phyloP scores from a whole-genome alignment of 208 protist species.

The Acanthamoeba divionensis region DNA sequence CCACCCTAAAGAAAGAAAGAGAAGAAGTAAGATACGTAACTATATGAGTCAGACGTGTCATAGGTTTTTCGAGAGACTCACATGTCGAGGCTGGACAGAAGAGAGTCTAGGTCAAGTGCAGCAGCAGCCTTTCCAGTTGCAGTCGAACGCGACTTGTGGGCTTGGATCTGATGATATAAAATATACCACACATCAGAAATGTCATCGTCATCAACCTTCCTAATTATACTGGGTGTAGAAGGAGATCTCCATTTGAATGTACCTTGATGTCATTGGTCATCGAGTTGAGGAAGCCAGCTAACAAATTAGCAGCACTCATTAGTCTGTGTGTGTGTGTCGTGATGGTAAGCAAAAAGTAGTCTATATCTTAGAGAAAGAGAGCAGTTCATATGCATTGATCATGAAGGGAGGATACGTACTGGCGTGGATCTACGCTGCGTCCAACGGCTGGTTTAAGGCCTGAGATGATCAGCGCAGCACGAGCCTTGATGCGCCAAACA shows the following conservation, averaged over 20 bases:
- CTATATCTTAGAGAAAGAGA: too few relatives aligned
- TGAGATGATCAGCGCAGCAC: too few relatives aligned
- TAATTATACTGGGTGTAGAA: neutral
- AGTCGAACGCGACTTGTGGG: neutral
- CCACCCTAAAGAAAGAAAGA: too few relatives aligned
- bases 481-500: too few relatives aligned
- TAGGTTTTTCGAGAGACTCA: too few relatives aligned
- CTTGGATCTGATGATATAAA: neutral
- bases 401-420: too few relatives aligned
- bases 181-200: neutral
- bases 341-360: too few relatives aligned
- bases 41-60: neutral
- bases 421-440: too few relatives aligned
- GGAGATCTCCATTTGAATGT: neutral
- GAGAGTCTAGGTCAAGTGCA: conserved; percentile 17
- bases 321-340: conserved; percentile 21
- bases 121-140: neutral
- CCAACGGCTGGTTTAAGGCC: too few relatives aligned
- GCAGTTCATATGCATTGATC: too few relatives aligned
- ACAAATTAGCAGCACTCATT: neutral
- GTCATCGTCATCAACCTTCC: neutral
- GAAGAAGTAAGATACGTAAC: neutral
- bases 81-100: neutral
- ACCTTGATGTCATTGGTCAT: neutral
- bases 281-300: neutral